Conservation (phyloP, 2,329 filamentous ascomycete species). For the Gnomoniopsis sp. region DNA sequence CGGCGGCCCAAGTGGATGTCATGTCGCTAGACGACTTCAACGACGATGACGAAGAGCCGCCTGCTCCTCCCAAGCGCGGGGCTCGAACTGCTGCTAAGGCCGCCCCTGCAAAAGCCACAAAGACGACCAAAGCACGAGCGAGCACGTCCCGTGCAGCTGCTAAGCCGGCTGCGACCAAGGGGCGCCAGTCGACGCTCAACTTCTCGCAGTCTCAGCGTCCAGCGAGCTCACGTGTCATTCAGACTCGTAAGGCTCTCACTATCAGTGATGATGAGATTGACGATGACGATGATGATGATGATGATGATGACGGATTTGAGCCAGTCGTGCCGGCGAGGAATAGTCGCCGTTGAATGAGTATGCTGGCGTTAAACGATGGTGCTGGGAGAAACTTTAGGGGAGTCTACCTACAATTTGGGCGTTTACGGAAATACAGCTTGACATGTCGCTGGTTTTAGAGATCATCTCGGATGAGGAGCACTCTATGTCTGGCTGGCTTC, state of each 20-base stretch:
- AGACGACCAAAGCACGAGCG: conserved; percentile 19
- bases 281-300: conserved; percentile 58
- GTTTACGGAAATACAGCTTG: background rate
- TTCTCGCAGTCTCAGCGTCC: conserved; percentile 40
- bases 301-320: conserved; percentile 45
- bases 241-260: conserved; percentile 49
- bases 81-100: conserved; percentile 15
- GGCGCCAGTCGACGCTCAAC: conserved; percentile 45
- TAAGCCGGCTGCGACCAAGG: conserved; percentile 25
- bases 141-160: conserved; percentile 29
- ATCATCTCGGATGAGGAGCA: background rate
- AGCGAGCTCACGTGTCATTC: conserved; percentile 26
- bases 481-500: background rate
- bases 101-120: conserved; percentile 15
- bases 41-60: conserved; percentile 34
- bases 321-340: conserved; percentile 38
- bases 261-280: conserved; percentile 67
- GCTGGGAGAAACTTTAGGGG: background rate
- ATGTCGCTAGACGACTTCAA: conserved; percentile 29
- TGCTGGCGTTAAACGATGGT: background rate
- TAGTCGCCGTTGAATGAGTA: conserved; percentile 9
- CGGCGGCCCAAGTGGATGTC: conserved; percentile 1
- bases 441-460: background rate
- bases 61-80: conserved; percentile 35
- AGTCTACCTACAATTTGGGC: background rate